Evolutionary conservation across 805 yeast species (phyloP), one percentile per base, ranked within the genome.

Genomic region (Candida glaebosa): DNA sequence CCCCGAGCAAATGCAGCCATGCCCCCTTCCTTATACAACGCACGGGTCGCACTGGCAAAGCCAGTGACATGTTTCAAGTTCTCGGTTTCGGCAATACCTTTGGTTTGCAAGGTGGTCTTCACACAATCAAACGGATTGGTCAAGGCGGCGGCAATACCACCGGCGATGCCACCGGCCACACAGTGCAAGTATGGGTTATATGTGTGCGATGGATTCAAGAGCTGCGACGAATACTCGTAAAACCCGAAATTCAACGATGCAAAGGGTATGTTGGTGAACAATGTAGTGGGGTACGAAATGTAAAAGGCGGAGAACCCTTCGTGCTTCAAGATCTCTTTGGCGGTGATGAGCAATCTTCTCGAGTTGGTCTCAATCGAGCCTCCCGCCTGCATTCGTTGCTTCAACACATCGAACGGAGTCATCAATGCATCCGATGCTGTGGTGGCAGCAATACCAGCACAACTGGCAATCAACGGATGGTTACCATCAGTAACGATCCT

Each of bases 341-440:
- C 78, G 5, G 70, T 56, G 36, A 61, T 55, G 32, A 61, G 49
- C 18, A 71, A 58, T 39, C 55, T 53, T 37, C 52, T 51, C 15
- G 67, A 61, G 45, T 57, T 38, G 24, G 45, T 36, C n/a, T 40
- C 30, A 17, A 38, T 30, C 12, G 39, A 32, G 12, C 41, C 20
- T 10, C 50, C 49, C 8, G 70, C 65, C 64, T 91, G 99, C 96
- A 91, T 89, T 64, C 98, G 76, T 68, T 91, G 99, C 61, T 91
- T 91, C 43, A 93, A 69, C 19, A 91, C 95, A 57, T 91, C 99
- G 56, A 91, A 91, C 22, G 99, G 99, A 48, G 93, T 91, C 98
- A 91, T 91, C 51, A 93, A 72, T 2, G 96, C 96, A 63, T 91
- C 98, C 3, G 91, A 82, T 1, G 93, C 86, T n/a, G 81, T 79